These are phyloP conservation scores for Termitomyces bulborhizus DNA, from an alignment of 768 basidiomycete genomes.

Conservation along the genomic window DNA sequence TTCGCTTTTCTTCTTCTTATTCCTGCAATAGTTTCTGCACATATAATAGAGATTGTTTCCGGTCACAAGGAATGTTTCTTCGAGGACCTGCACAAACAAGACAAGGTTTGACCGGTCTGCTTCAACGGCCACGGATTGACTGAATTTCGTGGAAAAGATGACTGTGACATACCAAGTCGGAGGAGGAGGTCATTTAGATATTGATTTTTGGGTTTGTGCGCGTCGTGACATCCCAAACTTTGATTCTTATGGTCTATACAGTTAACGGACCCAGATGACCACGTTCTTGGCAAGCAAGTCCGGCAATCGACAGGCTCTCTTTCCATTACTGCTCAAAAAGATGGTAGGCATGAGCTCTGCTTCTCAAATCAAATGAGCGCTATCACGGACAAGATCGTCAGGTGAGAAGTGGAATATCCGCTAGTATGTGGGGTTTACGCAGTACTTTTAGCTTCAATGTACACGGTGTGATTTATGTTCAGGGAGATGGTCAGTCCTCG, in stretches of 20 bases:
- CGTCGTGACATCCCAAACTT: neutral
- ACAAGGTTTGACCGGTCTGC: constrained; percentile 53
- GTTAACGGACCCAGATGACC: constrained; percentile 74
- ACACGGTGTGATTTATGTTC: constrained; percentile 92
- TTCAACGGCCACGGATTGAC: neutral
- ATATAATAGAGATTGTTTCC: constrained; percentile 70
- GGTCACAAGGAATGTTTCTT: constrained; percentile 93
- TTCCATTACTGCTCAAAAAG: constrained; percentile 79
- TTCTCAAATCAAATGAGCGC: constrained; percentile 99
- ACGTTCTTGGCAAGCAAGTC: constrained; percentile 69
- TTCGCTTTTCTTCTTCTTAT: constrained; percentile 35
- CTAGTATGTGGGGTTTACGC: neutral
- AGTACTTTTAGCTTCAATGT: constrained; percentile 78
- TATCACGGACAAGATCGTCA: constrained; percentile 92
- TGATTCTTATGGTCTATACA: constrained; percentile 24
- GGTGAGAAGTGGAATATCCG: constrained; percentile 39
- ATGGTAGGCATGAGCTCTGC: constrained; percentile 92
- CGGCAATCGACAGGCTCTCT: constrained; percentile 86
- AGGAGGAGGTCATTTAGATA: constrained; percentile 93
- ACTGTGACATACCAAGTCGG: constrained; percentile 99
- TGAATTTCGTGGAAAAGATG: constrained; percentile 57
- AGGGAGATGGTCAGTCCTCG: constrained; percentile 69
- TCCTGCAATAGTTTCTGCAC: constrained; percentile 43
- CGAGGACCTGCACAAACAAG: constrained; percentile 86
- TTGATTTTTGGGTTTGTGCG: constrained; percentile 85